phyloP scores from a whole-genome alignment of 495 filamentous ascomycete genomes.

The Venustampulla echinocandica region DNA sequence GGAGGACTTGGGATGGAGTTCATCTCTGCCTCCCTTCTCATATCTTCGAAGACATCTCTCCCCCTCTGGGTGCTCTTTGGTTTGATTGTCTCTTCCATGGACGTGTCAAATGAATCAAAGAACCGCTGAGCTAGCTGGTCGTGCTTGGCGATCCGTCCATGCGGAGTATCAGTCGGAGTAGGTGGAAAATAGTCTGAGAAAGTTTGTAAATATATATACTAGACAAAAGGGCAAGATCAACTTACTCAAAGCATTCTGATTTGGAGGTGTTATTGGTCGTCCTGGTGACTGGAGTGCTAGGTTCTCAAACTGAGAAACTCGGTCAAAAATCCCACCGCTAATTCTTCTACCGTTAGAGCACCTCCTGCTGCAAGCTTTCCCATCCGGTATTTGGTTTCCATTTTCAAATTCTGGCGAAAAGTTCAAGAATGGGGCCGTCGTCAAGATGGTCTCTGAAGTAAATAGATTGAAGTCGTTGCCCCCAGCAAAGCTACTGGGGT shows the following conservation, averaged over 20 bases:
- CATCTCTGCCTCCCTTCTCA: constrained; percentile 21
- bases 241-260: constrained; percentile 47
- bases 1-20: constrained; percentile 41
- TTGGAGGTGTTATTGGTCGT: constrained; percentile 50
- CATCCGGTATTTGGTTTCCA: constrained; percentile 1
- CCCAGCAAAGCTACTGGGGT: constrained; percentile 28
- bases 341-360: constrained; percentile 34
- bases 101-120: constrained; percentile 42
- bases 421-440: constrained; percentile 21
- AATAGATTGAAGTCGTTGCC: constrained; percentile 21
- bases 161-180: constrained; percentile 39
- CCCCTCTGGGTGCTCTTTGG: constrained; percentile 28
- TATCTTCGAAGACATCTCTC: constrained; percentile 28
- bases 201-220: constrained; percentile 4
- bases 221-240: neutral
- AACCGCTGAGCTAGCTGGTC: constrained; percentile 34
- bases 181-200: constrained; percentile 37
- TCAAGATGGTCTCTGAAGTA: constrained; percentile 11
- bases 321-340: constrained; percentile 46
- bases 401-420: constrained; percentile 19
- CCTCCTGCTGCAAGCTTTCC: constrained; percentile 22
- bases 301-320: constrained; percentile 42
- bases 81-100: constrained; percentile 51
- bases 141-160: constrained; percentile 30
- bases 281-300: constrained; percentile 31